Base-by-base conservation (phyloP, 495 filamentous ascomycete genomes). In the Talaromyces ruber region DNA sequence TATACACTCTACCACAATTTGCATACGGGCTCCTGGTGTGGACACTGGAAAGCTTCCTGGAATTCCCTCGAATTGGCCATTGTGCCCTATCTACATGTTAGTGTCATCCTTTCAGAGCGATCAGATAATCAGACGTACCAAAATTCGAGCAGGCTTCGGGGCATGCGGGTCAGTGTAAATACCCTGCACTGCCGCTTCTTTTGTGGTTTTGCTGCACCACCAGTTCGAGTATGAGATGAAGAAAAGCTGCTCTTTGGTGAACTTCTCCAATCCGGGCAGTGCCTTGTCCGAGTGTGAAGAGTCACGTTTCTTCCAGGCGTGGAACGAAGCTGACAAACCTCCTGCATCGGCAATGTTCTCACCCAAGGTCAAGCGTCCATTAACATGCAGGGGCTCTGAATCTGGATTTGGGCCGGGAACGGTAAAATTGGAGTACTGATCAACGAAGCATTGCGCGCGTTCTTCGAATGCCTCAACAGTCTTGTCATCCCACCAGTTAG, bases 261-360 rank as follows among this genome's bases (percentile, higher is more conserved):
- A 91, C 47, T 74, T 62, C 28, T 83, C 77, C 18, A 92, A 72
- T 0, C 88, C 88, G 0, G 88, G 88, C 0, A 92, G 76, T 43
- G 77, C 67, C 63, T 79, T 69, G 62, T 86, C 84, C 3, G 84
- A 75, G n/a, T 74, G 76, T 3, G 73, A 67, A 24, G 73, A 77
- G 26, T 80, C 81, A 2, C 77, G 81, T 62, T 79, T 78, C 69
- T 84, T 82, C 88, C 88, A 92, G 1, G 87, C 86, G 9, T 79
- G 76, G 64, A 83, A 92, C 1, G 86, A 77, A 2, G 86, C 86
- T 28, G 78, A 75, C 21, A 92, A 65, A 6, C 89, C 88, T 32
- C 88, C 88, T 1, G 88, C 87, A 69, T 92, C 88, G 4, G 88
- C 86, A 58, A 91, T 88, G 66, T 91, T 91, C 76, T 92, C 88